Conservation (phyloP, 768 basidiomycete genomes). For the Kwoniella sp. region DNA sequence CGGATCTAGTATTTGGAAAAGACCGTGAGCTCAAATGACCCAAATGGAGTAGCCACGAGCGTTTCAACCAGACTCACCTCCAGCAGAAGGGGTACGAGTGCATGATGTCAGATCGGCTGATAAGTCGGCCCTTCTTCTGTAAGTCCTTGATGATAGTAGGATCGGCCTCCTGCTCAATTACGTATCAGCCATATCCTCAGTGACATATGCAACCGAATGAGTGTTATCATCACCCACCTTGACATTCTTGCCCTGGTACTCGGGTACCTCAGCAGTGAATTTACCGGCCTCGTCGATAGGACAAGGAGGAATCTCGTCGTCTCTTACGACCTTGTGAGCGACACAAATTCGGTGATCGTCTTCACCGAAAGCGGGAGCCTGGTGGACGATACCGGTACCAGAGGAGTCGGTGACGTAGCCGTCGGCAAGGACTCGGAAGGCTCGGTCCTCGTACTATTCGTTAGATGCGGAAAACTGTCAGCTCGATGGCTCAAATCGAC, state of each 20-base stretch:
- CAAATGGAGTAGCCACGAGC: background rate
- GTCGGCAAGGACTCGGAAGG: conserved; percentile 85
- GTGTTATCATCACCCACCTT: conserved; percentile 65
- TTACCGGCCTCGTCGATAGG: conserved; percentile 87
- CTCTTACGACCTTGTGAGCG: conserved; percentile 74
- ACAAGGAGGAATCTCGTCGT: conserved; percentile 93
- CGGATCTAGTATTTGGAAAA: conserved; percentile 64
- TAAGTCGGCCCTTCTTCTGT: conserved; percentile 81
- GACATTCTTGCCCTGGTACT: conserved; percentile 83
- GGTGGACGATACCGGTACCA: conserved; percentile 98
- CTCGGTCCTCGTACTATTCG: conserved; percentile 84
- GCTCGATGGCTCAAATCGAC: conserved; percentile 5
- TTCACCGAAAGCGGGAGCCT: conserved; percentile 97
- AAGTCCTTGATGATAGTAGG: conserved; percentile 88
- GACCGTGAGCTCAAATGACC: too few relatives aligned
- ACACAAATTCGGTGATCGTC: conserved; percentile 95
- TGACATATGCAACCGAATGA: background rate
- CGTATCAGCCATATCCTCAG: conserved; percentile 14
- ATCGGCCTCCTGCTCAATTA: conserved; percentile 72
- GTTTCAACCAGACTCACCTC: conserved; percentile 76
- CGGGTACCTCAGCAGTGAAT: conserved; percentile 86
- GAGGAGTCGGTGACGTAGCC: conserved; percentile 90
- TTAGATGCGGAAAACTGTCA: too few relatives aligned
- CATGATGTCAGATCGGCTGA: conserved; percentile 80
- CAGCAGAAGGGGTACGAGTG: conserved; percentile 98